Conservation (phyloP, 2,329 filamentous ascomycete species). For the Aspergillus caelatus region DNA sequence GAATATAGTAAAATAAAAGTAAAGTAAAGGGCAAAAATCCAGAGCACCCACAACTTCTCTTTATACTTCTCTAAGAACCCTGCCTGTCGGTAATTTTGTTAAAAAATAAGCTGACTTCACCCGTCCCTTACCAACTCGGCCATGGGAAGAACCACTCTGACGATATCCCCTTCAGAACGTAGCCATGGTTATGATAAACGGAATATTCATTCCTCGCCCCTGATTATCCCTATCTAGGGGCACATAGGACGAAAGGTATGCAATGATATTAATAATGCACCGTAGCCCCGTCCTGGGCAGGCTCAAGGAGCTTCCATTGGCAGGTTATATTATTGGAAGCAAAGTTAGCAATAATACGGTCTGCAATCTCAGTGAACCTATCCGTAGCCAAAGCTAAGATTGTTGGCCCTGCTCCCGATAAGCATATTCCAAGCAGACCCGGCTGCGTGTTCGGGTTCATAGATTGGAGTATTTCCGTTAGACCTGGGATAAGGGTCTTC, state of each 20-base stretch:
- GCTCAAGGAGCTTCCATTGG: constrained; percentile 84
- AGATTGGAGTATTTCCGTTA: constrained; percentile 86
- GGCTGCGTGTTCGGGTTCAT: constrained; percentile 86
- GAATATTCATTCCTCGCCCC: not conserved
- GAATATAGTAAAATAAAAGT: not conserved
- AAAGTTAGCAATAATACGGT: constrained; percentile 75
- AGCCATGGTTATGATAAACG: not conserved
- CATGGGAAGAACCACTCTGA: not conserved
- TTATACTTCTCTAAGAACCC: not conserved
- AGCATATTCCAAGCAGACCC: constrained; percentile 88
- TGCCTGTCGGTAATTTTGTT: not conserved
- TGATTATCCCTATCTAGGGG: not conserved
- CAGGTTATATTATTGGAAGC: constrained; percentile 68
- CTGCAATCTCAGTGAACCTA: constrained; percentile 85
- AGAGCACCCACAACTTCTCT: not conserved
- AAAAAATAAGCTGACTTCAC: not conserved
- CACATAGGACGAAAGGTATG: not conserved
- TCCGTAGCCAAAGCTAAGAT: constrained; percentile 89
- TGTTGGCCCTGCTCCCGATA: constrained; percentile 92
- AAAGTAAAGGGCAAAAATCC: not conserved
- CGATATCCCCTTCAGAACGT: not conserved
- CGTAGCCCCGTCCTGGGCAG: constrained; percentile 67
- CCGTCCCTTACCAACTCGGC: not conserved
- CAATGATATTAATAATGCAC: constrained; percentile 28
- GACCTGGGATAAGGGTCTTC: constrained; percentile 84